Percentiles rank a stretch among this genome's conserved stretches.
Conservation (phyloP, 1,284 basidiomycete genomes). For the Sanghuangporus sanghuang region DNA sequence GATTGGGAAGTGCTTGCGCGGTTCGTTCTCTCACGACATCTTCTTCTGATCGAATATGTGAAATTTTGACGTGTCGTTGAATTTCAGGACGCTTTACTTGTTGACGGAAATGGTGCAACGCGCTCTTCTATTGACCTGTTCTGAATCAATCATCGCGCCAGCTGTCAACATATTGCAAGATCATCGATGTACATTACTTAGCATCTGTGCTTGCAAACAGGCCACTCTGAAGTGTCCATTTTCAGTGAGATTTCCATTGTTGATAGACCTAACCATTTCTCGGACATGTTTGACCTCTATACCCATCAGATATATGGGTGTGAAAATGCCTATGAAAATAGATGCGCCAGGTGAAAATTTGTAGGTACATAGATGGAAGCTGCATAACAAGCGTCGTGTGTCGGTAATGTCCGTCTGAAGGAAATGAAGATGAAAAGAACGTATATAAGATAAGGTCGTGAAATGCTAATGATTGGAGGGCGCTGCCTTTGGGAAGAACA, state of each 20-base stretch:
- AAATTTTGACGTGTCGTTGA: background rate
- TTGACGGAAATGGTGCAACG: slow-evolving; percentile 27
- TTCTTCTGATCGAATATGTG: background rate
- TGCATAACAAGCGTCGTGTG: background rate
- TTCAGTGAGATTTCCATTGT: background rate
- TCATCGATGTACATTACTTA: background rate
- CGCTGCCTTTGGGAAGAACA: background rate
- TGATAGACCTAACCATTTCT: background rate
- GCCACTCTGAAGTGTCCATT: background rate
- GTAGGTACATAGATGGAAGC: background rate
- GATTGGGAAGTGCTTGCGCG: slow-evolving; percentile 47
- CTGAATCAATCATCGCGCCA: background rate
- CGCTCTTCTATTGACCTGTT: slow-evolving; percentile 27
- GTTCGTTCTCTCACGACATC: slow-evolving; percentile 32
- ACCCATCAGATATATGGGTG: background rate
- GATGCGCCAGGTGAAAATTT: no score
- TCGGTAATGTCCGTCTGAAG: background rate
- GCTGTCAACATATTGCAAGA: background rate
- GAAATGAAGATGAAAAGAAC: background rate
- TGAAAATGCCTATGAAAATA: background rate
- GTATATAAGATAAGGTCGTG: background rate
- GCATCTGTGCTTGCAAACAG: background rate
- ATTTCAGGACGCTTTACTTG: slow-evolving; percentile 30
- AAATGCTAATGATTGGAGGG: background rate
- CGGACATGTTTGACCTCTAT: background rate